A percentile compares a stretch with the other conserved stretches of the same genome.
Conservation (phyloP, 352 stramenopile genomes). For the Pythium utonaiense region DNA sequence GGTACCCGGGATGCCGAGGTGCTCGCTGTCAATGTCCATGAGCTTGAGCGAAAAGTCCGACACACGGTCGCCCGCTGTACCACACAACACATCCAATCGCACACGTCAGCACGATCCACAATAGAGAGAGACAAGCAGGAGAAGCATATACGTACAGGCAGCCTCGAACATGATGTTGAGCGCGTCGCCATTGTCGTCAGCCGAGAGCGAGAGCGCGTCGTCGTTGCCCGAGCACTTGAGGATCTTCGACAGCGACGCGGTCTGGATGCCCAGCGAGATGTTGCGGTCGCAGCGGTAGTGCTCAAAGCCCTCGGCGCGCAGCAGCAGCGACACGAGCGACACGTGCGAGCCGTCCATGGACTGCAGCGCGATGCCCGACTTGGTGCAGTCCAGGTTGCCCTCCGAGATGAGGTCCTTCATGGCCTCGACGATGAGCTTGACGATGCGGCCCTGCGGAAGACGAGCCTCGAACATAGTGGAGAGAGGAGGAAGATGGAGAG, state of each 20-base stretch:
- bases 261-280: slow-evolving; percentile 97
- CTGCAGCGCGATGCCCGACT: slow-evolving; percentile 91
- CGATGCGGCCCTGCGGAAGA: slow-evolving; percentile 93
- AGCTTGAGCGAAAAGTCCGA: slow-evolving; percentile 99
- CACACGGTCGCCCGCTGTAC: slow-evolving; percentile 85
- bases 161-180: slow-evolving; percentile 99
- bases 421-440: slow-evolving; percentile 99
- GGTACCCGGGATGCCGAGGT: slow-evolving; percentile 98
- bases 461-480: slow-evolving; percentile 98
- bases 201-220: slow-evolving; percentile 97
- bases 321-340: slow-evolving; percentile 94
- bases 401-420: slow-evolving; percentile 99
- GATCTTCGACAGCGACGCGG: slow-evolving; percentile 98
- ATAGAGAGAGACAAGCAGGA: too few relatives aligned
- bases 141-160: slow-evolving; percentile 77
- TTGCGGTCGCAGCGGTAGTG: slow-evolving; percentile 98
- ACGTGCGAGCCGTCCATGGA: slow-evolving; percentile 99
- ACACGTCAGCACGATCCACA: slow-evolving; percentile 7
- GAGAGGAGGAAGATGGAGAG: background rate
- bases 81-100: slow-evolving; percentile 6
- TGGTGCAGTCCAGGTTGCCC: slow-evolving; percentile 96
- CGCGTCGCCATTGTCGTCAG: slow-evolving; percentile 95
- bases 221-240: slow-evolving; percentile 99
- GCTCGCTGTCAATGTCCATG: slow-evolving; percentile 99
- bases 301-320: slow-evolving; percentile 95